Base-by-base conservation (phyloP, 768 basidiomycete genomes). In the Scleroderma bovista region DNA sequence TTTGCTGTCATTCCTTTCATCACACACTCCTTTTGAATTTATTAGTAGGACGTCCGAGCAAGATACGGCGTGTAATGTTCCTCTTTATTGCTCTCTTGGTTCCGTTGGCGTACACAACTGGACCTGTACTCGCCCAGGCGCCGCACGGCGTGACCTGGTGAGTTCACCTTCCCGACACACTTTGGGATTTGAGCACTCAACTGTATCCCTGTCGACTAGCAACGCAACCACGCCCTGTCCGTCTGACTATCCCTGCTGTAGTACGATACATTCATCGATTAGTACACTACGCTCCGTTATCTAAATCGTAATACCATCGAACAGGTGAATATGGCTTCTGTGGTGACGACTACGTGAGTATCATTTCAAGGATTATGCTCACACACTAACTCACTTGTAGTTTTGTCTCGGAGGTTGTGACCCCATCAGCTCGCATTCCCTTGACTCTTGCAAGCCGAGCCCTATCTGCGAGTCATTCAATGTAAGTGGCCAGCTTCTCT, bases 351-450 rank as follows among this genome's bases (percentile, higher is more conserved):
- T 58, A 61, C 42, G 74, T 76, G 40, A 48, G 72, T 60, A 20
- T 46, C 11, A 7, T n/a, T 36, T 6, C 11, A 20, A 9, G 10
- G 1, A 32, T 23, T 32, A 33, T 36, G 34, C 40, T 23, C 20
- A 29, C 31, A 24, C 46, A 46, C 57, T 62, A 47, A 61, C 19
- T 16, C 38, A 24, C 11, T 26, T 45, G 17, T 57, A 88, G 83
- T 92, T 82, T 64, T 92, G 90, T 62, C 71, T 90, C 31, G 88
- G 87, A 42, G 91, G 91, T n/a, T 93, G 91, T 71, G 81, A 93
- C 60, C 88, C 91, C 17, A 73, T 89, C 26, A 68, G 73, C 38
- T 93, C 90, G 6, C 59, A 81, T 58, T 63, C 76, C 3, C 66
- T 85, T 34, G 68, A 69, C 51, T 88, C 89, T 0, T 93, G 88